Evolutionary conservation across 768 basidiomycete genomes (phyloP).

Genomic region (Termitomyces sp.): DNA sequence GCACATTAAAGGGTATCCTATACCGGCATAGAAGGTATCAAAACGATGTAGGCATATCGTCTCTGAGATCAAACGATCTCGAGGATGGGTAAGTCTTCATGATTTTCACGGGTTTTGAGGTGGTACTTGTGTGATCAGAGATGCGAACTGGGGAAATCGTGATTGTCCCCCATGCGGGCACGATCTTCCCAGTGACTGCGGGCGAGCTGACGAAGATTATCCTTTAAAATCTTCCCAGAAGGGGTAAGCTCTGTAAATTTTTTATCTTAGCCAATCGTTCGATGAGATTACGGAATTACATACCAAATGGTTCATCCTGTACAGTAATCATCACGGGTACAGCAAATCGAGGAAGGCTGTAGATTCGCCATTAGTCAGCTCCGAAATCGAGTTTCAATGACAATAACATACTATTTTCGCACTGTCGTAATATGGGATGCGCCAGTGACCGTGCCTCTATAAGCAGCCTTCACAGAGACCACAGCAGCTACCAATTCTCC

Average conservation of each 20-base stretch:
- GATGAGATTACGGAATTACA: slow-evolving; percentile 1
- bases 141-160: not conserved
- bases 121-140: not conserved
- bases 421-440: slow-evolving; percentile 37
- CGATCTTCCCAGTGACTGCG: slow-evolving; percentile 35
- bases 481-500: slow-evolving; percentile 58
- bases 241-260: slow-evolving; percentile 47
- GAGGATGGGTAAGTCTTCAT: too few species aligned
- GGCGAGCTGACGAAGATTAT: slow-evolving; percentile 41
- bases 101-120: not conserved
- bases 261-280: not conserved
- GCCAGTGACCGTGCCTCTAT: slow-evolving; percentile 41
- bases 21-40: not conserved
- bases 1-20: not conserved
- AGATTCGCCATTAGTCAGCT: not conserved
- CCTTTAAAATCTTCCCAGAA: slow-evolving; percentile 54
- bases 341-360: slow-evolving; percentile 47
- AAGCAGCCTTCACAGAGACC: slow-evolving; percentile 44
- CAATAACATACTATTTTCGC: slow-evolving; percentile 31
- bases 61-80: too few species aligned
- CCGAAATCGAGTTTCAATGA: not conserved
- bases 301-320: slow-evolving; percentile 38
- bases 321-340: slow-evolving; percentile 57
- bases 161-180: not conserved
- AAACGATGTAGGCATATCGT: not conserved